These are phyloP conservation scores for Pilatotrama ljubarskyi DNA, from an alignment of 768 basidiomycete species.

Conservation along the genomic window DNA sequence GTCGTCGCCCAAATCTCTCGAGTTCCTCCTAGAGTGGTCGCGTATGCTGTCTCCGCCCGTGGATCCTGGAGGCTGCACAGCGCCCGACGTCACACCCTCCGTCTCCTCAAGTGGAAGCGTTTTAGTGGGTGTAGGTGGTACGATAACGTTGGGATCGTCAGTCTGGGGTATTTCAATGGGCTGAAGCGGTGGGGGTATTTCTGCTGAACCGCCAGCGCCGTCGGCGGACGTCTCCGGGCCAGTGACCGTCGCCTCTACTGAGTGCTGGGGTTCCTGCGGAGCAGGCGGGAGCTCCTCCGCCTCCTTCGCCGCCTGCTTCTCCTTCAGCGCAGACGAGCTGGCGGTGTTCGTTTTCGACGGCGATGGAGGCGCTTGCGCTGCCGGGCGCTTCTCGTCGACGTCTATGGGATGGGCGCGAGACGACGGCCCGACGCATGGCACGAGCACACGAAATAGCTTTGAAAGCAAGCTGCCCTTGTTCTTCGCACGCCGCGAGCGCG, in stretches of 20 bases:
- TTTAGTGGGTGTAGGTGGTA: slow-evolving; percentile 53
- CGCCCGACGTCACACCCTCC: slow-evolving; percentile 86
- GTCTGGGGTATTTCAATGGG: slow-evolving; percentile 29
- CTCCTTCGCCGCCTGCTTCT: slow-evolving; percentile 31
- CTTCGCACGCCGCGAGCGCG: slow-evolving; percentile 43
- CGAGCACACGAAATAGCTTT: slow-evolving; percentile 58
- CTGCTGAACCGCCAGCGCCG: slow-evolving; percentile 7
- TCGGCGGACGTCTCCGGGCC: slow-evolving; percentile 14
- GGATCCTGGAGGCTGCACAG: slow-evolving; percentile 89
- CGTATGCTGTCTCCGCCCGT: slow-evolving; percentile 46
- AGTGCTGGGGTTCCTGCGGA: slow-evolving; percentile 2
- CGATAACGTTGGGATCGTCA: slow-evolving; percentile 40
- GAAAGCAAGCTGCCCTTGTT: slow-evolving; percentile 43
- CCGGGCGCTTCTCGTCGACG: slow-evolving; percentile 26
- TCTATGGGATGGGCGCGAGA: slow-evolving; percentile 49
- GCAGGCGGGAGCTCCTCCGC: slow-evolving; percentile 38
- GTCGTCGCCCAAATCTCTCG: slow-evolving; percentile 47
- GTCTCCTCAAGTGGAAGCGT: slow-evolving; percentile 68
- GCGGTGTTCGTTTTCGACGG: slow-evolving; percentile 15
- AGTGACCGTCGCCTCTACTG: slow-evolving; percentile 8
- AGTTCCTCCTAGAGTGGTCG: slow-evolving; percentile 37
- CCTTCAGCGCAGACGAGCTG: slow-evolving; percentile 26
- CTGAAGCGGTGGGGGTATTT: slow-evolving; percentile 26
- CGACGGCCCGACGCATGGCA: slow-evolving; percentile 66
- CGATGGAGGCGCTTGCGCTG: slow-evolving; percentile 3